Percentiles rank a stretch among this genome's conserved stretches.
Conservation (phyloP, 176 grass and related monocot genomes). For the Carex parvula region DNA sequence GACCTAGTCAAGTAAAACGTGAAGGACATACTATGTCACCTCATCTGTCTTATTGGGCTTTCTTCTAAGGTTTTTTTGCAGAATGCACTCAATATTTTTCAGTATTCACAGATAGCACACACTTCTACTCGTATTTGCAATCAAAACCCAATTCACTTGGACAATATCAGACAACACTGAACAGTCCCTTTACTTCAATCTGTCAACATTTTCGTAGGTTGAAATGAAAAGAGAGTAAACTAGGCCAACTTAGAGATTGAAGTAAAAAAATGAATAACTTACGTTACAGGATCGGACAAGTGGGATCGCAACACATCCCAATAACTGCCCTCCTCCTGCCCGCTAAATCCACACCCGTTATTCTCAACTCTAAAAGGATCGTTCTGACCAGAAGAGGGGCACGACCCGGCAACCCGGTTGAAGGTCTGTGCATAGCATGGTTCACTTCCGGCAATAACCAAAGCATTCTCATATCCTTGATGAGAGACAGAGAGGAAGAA, state of each 20-base stretch:
- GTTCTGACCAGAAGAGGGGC: background rate
- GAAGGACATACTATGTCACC: background rate
- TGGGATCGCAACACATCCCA: slow-evolving; percentile 16
- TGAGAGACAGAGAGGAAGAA: background rate
- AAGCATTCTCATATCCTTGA: slow-evolving; percentile 1
- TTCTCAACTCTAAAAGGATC: background rate
- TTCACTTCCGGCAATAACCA: background rate
- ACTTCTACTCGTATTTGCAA: background rate
- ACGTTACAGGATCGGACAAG: slow-evolving; percentile 5
- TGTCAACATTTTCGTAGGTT: background rate
- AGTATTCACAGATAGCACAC: background rate
- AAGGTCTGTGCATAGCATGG: background rate
- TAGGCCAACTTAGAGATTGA: background rate
- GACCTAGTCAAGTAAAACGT: background rate
- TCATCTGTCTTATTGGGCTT: background rate
- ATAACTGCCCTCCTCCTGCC: background rate
- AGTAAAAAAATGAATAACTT: background rate
- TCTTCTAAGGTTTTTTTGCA: background rate
- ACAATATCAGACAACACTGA: background rate
- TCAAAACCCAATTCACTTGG: background rate
- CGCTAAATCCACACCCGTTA: background rate
- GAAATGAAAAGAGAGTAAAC: background rate
- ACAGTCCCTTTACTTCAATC: background rate
- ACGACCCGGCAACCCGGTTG: background rate
- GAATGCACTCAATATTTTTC: background rate